These are phyloP conservation scores for Pythium brassicae DNA, from an alignment of 352 stramenopile genomes.

Conservation along the genomic window DNA sequence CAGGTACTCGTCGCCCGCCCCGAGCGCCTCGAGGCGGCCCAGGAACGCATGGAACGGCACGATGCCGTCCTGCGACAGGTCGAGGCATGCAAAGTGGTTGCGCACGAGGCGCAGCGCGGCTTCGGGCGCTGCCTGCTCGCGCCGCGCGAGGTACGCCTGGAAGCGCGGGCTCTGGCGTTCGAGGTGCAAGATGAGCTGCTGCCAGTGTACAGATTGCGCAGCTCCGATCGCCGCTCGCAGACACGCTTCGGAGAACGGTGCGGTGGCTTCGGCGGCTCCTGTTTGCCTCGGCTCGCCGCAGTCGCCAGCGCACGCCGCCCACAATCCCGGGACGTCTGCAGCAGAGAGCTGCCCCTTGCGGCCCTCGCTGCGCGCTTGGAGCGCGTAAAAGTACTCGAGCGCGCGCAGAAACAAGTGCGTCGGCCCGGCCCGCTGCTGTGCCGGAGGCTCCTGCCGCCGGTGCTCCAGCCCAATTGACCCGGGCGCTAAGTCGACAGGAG, in stretches of 20 bases:
- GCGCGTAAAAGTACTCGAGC: constrained; percentile 21
- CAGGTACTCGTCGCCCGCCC: constrained; percentile 16
- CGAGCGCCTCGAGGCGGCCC: constrained; percentile 19
- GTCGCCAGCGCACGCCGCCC: neutral
- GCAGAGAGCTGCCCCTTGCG: constrained; percentile 7
- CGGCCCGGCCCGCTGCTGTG: neutral
- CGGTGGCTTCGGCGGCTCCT: neutral
- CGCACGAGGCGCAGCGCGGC: constrained; percentile 17
- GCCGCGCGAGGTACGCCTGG: constrained; percentile 26
- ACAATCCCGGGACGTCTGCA: constrained; percentile 2
- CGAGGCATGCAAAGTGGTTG: constrained; percentile 33
- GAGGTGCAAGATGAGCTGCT: constrained; percentile 48
- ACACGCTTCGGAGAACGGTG: constrained; percentile 3
- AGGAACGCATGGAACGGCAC: constrained; percentile 40
- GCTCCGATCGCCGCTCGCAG: constrained; percentile 18
- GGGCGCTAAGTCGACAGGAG: neutral
- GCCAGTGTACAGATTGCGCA: constrained; percentile 44
- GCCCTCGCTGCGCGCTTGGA: constrained; percentile 6
- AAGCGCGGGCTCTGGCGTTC: constrained; percentile 31
- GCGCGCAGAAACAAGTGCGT: constrained; percentile 1
- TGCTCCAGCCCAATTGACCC: neutral
- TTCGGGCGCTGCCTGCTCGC: constrained; percentile 24
- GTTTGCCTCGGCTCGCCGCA: neutral
- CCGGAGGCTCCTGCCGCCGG: neutral
- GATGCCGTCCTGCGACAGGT: constrained; percentile 36